Percentiles rank a stretch among this genome's conserved stretches.
These are phyloP conservation scores for Effrenium voratum DNA, from an alignment of 73 alveolate species.

Conservation along the genomic window DNA sequence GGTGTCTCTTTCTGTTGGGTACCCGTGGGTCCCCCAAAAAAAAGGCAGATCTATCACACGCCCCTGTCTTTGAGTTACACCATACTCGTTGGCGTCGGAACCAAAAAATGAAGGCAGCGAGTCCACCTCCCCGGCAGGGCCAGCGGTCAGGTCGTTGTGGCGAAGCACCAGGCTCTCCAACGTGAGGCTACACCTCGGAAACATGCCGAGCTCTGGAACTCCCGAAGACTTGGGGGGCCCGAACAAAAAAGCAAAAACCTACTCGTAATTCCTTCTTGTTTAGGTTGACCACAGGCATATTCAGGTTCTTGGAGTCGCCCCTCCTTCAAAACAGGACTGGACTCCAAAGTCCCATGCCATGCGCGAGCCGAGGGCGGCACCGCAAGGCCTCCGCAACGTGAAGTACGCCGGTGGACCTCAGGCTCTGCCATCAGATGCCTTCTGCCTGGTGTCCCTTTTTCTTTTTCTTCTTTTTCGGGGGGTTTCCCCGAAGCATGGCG, in stretches of 20 bases:
- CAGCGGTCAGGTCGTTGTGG: conserved; percentile 65
- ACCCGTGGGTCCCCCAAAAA: too few relatives aligned
- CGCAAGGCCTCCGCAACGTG: conserved; percentile 20
- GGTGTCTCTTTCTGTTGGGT: not conserved
- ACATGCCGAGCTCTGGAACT: not conserved
- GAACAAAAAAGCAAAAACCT: too few relatives aligned
- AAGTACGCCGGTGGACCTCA: conserved; percentile 29
- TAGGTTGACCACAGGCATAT: too few relatives aligned
- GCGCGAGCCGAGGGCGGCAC: not conserved
- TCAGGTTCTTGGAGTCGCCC: too few relatives aligned
- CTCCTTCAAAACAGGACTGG: too few relatives aligned
- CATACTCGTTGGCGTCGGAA: not conserved
- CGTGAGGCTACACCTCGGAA: conserved; percentile 40
- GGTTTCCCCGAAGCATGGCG: too few relatives aligned
- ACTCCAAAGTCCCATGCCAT: too few relatives aligned
- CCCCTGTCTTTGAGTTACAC: not conserved
- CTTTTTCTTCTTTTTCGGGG: too few relatives aligned
- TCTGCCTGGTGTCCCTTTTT: too few relatives aligned
- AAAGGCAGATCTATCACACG: not conserved
- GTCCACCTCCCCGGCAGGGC: conserved; percentile 87
- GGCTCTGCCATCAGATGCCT: too few relatives aligned
- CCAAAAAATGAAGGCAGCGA: not conserved
- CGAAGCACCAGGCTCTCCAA: conserved; percentile 70
- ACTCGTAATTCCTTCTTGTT: too few relatives aligned
- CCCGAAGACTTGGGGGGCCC: too few relatives aligned